These are phyloP conservation scores for Aquilaria agallochum DNA, from an alignment of 441 rosid species.

Conservation along the genomic window DNA sequence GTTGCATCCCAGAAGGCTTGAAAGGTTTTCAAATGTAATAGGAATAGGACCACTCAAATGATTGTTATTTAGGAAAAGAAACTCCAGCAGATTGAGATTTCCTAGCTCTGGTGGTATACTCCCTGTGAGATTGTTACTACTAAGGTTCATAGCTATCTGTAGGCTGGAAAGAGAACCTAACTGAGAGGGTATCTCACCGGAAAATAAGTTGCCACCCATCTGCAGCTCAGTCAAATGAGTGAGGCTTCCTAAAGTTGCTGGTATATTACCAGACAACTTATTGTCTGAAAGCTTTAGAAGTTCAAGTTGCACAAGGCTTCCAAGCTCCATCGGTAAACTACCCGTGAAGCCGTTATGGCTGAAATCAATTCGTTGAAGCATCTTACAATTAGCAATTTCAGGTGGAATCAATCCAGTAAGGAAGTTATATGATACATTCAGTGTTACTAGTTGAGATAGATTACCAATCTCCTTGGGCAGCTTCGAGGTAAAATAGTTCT, in stretches of 20 bases:
- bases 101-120: conserved; percentile 46
- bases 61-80: conserved; percentile 51
- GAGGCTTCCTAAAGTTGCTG: conserved; percentile 39
- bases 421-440: conserved; percentile 48
- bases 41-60: conserved; percentile 47
- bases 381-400: conserved; percentile 40
- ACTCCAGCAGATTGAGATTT: conserved; percentile 51
- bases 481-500: conserved; percentile 37
- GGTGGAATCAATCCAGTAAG: conserved; percentile 48
- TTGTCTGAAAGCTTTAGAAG: conserved; percentile 53
- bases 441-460: conserved; percentile 42
- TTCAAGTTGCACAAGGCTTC: conserved; percentile 51
- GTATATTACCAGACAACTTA: conserved; percentile 36
- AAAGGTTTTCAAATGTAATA: conserved; percentile 40
- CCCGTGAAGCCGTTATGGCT: conserved; percentile 47
- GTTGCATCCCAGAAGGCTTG: conserved; percentile 53
- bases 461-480: conserved; percentile 43
- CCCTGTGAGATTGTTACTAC: conserved; percentile 48
- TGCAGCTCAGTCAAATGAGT: conserved; percentile 51
- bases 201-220: conserved; percentile 52
- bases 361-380: conserved; percentile 58
- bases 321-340: conserved; percentile 39
- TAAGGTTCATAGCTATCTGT: conserved; percentile 55
- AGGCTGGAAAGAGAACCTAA: conserved; percentile 42
- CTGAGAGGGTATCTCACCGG: conserved; percentile 40